Evolutionary conservation across 306 rosid species (phyloP), one percentile per base, ranked within the genome.

Genomic region (Leucaena leucocephala): DNA sequence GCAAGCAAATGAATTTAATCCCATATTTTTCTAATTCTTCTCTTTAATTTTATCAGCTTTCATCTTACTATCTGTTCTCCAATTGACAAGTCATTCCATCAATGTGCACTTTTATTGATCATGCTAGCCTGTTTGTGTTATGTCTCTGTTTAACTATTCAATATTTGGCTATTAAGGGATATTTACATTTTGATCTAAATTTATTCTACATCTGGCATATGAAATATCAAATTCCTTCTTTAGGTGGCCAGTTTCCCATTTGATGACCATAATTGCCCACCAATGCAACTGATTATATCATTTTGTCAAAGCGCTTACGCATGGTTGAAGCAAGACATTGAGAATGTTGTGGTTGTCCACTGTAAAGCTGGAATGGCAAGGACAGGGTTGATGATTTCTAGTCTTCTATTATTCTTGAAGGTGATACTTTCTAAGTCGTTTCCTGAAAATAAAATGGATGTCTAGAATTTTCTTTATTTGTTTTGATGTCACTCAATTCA

Each of bases 331-430:
- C 84, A 93, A 84, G 99, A 93, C 82, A 90, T 96, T 59, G 98
- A 96, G 87, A 96, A 96, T 85, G 96, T 96, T 43, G 98, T 96
- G 84, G 99, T 91, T 74, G 98, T 96, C 88, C 98, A 96, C 83
- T 96, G 99, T 82, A 96, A 96, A 88, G 97, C 98, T 40, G 99
- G 99, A 83, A 96, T 93, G 98, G 98, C 98, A 1, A 84, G 99
- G 87, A 96, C 99, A 27, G 99, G 99, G 62, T 85, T 96, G 92
- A 96, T 93, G 98, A 96, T 96, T 80, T 93, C 97, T 78, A 96
- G 99, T 86, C 96, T 96, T 88, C 91, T 96, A 75, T 80, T 96
- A 42, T 96, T 87, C 88, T 82, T 96, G 75, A 91, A 93, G 98
- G 99, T 91, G 72, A 80, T 39, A 39, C 43, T 19, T 75, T 83